phyloP scores from a whole-genome alignment of 305 asterid species.

The Fraxinus baroniana region DNA sequence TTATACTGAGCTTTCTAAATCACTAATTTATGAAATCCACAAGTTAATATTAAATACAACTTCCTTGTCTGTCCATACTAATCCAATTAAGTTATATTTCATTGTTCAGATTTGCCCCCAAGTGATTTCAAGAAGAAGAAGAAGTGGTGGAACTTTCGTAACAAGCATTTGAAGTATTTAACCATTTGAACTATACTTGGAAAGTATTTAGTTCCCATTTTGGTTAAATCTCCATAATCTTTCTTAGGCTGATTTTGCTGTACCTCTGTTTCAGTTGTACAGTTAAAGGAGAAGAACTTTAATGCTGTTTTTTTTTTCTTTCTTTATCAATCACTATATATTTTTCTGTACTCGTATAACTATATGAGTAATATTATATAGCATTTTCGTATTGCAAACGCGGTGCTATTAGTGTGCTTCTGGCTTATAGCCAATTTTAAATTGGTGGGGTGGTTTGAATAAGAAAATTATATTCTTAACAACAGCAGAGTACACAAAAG shows the following conservation, averaged over 20 bases:
- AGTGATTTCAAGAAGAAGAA: slow-evolving; percentile 68
- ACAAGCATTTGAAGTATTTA: slow-evolving; percentile 43
- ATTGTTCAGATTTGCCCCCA: slow-evolving; percentile 53
- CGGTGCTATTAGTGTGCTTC: not conserved
- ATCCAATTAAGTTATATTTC: not conserved
- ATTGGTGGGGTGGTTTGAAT: not conserved
- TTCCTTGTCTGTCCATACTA: not conserved
- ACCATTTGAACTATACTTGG: slow-evolving; percentile 1
- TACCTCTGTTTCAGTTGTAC: not conserved
- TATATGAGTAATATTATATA: slow-evolving; percentile 4
- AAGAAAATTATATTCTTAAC: not conserved
- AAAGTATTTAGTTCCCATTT: not conserved
- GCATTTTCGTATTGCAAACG: not conserved
- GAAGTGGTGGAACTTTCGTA: slow-evolving; percentile 71
- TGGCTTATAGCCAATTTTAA: not conserved
- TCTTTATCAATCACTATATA: slow-evolving; percentile 9
- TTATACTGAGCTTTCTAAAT: not conserved
- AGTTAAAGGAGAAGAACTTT: not conserved
- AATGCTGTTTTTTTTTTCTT: not conserved
- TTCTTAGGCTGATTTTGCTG: not conserved
- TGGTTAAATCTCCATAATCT: not conserved
- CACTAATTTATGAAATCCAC: not conserved
- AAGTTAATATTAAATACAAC: not conserved
- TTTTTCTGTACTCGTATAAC: slow-evolving; percentile 11
- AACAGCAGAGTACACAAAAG: not conserved